These are phyloP conservation scores for Acanthamoeba royreba DNA, from an alignment of 208 protist species.

Conservation along the genomic window DNA sequence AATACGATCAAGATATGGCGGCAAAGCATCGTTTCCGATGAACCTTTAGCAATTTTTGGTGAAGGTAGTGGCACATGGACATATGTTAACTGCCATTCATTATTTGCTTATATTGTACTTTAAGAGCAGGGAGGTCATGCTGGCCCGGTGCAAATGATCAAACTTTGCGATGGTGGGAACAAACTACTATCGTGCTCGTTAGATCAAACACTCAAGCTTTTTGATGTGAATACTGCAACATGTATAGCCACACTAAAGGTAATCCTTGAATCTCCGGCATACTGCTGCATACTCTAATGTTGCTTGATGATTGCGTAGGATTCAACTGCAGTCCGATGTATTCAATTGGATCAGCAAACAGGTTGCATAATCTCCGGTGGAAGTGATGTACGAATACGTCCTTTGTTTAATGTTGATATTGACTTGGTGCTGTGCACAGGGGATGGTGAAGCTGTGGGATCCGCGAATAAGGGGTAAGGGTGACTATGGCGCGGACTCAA, in stretches of 20 bases:
- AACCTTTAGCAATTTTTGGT: background rate
- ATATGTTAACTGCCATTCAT: background rate
- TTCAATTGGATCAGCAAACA: background rate
- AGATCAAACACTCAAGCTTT: conserved; percentile 2
- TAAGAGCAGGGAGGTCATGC: background rate
- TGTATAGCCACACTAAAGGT: background rate
- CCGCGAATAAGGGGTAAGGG: background rate
- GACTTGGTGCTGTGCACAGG: background rate
- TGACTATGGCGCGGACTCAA: background rate
- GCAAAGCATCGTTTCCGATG: background rate
- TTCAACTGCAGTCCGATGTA: background rate
- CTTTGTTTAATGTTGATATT: background rate
- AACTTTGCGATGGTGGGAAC: background rate
- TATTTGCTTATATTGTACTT: background rate
- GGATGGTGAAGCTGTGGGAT: conserved; percentile 12
- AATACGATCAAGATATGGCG: conserved; percentile 30
- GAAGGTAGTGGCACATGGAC: background rate
- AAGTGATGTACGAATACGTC: background rate
- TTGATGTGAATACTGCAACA: background rate
- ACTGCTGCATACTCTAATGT: background rate
- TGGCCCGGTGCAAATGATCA: background rate
- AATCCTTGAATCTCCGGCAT: background rate
- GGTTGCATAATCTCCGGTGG: background rate
- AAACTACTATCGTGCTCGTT: background rate
- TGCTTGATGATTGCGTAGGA: background rate